Evolutionary conservation across 2,329 filamentous ascomycete genomes (phyloP).

Genomic region (Sarocladium oryzae): DNA sequence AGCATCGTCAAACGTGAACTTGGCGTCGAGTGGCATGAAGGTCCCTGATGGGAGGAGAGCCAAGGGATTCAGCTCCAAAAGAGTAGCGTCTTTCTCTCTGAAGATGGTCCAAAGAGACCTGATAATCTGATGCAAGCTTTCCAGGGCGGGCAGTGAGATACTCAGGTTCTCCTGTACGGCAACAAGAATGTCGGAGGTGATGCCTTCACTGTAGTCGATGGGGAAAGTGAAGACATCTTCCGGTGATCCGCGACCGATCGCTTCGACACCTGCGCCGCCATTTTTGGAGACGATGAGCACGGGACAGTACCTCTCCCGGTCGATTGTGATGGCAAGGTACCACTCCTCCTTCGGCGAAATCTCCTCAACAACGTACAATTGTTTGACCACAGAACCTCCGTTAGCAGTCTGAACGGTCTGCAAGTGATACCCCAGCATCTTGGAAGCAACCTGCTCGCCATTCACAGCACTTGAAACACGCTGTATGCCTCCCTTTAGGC

Average conservation of each 20-base stretch:
- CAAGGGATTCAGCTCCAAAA: slow-evolving; percentile 36
- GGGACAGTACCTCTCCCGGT: slow-evolving; percentile 33
- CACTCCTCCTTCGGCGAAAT: slow-evolving; percentile 23
- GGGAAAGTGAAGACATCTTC: slow-evolving; percentile 14
- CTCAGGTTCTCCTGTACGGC: slow-evolving; percentile 12
- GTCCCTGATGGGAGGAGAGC: slow-evolving; percentile 12
- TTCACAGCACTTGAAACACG: slow-evolving; percentile 13
- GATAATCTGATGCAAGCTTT: slow-evolving; percentile 17
- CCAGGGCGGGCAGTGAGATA: background rate
- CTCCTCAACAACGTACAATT: slow-evolving; percentile 30
- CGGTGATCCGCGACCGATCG: slow-evolving; percentile 11
- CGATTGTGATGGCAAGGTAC: slow-evolving; percentile 35
- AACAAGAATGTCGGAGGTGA: slow-evolving; percentile 18
- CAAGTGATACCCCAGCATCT: slow-evolving; percentile 15
- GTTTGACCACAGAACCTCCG: slow-evolving; percentile 16
- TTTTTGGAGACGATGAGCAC: slow-evolving; percentile 27
- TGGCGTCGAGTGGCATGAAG: slow-evolving; percentile 29
- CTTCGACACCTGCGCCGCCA: slow-evolving; percentile 14
- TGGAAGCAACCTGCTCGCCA: slow-evolving; percentile 14
- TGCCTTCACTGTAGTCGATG: slow-evolving; percentile 21
- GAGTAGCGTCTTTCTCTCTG: slow-evolving; percentile 37
- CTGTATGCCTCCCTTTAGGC: slow-evolving; percentile 10
- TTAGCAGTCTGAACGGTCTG: background rate
- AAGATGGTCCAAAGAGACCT: slow-evolving; percentile 31
- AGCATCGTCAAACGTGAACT: slow-evolving; percentile 42